A percentile compares a stretch with the other conserved stretches of the same genome.
These are phyloP conservation scores for Saccharomycopsis vini DNA, from an alignment of 805 yeast genomes.

Conservation along the genomic window DNA sequence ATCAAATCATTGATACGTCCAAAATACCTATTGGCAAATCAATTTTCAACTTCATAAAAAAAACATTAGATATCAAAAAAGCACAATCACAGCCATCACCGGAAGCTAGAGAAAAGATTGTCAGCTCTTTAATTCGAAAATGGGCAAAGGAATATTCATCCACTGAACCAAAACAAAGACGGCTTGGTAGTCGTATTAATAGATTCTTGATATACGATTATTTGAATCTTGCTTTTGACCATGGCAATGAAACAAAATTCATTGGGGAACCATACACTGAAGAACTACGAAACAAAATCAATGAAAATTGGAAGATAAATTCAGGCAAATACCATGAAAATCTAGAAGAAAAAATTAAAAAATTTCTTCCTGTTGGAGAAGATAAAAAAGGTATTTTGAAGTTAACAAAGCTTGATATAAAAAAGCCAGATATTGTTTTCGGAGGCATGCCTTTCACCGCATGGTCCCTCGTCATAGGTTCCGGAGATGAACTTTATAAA, in stretches of 20 bases:
- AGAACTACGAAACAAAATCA: not conserved
- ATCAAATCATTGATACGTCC: not conserved
- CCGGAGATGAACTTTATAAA: not conserved
- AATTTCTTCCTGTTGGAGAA: too few relatives aligned
- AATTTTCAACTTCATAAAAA: not conserved
- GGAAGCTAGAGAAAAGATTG: not conserved
- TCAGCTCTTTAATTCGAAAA: not conserved
- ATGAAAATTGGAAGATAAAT: not conserved
- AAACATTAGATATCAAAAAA: not conserved
- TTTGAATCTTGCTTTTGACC: too few relatives aligned
- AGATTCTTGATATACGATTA: not conserved
- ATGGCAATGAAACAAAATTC: not conserved
- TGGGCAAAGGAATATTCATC: not conserved
- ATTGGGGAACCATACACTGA: not conserved
- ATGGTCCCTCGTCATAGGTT: not conserved
- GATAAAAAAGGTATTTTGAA: not conserved
- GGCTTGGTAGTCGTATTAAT: not conserved
- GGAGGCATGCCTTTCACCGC: not conserved
- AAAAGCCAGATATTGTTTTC: not conserved
- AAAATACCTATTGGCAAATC: not conserved
- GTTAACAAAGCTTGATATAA: not conserved
- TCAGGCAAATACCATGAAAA: not conserved
- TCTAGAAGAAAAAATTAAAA: not conserved
- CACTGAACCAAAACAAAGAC: not conserved
- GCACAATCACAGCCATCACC: not conserved